Evolutionary conservation across 192 early-diverging fungal genomes (phyloP).

Genomic region (Dissophora ornata): DNA sequence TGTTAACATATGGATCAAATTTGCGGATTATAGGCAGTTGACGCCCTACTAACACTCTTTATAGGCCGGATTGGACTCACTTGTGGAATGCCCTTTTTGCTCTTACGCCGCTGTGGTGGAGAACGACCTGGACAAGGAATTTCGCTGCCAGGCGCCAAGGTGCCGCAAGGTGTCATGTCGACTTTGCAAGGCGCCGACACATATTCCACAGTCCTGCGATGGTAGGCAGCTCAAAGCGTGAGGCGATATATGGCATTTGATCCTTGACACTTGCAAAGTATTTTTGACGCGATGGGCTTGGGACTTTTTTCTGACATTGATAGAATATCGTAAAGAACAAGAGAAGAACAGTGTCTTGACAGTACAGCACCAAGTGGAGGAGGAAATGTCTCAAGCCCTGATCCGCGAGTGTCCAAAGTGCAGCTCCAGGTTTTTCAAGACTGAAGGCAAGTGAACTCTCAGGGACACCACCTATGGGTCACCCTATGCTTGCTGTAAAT

Average conservation of each 20-base stretch:
- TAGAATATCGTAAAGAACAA: constrained; percentile 55
- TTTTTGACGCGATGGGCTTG: too few species aligned
- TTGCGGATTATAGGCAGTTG: too few species aligned
- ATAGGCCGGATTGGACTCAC: constrained; percentile 54
- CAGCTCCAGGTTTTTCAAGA: constrained; percentile 57
- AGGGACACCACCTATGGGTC: too few species aligned
- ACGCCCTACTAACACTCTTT: neutral
- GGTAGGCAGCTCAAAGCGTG: constrained; percentile 17
- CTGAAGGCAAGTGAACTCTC: constrained; percentile 23
- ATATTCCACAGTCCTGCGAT: constrained; percentile 66
- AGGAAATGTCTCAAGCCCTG: constrained; percentile 67
- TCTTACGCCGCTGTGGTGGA: constrained; percentile 55
- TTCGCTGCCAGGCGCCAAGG: constrained; percentile 57
- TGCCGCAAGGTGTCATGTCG: constrained; percentile 64
- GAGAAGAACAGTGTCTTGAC: constrained; percentile 48
- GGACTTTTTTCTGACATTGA: neutral
- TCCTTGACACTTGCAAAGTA: too few species aligned
- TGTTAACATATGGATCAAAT: neutral
- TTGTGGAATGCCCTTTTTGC: constrained; percentile 62
- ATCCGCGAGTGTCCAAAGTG: constrained; percentile 67
- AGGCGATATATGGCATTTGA: neutral
- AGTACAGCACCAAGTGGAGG: constrained; percentile 63
- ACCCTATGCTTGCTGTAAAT: too few species aligned
- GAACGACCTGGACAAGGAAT: constrained; percentile 60
- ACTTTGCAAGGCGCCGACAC: constrained; percentile 59